Evolutionary conservation across 2,329 filamentous ascomycete genomes (phyloP).

Genomic region (Penicillium griseofulvum): DNA sequence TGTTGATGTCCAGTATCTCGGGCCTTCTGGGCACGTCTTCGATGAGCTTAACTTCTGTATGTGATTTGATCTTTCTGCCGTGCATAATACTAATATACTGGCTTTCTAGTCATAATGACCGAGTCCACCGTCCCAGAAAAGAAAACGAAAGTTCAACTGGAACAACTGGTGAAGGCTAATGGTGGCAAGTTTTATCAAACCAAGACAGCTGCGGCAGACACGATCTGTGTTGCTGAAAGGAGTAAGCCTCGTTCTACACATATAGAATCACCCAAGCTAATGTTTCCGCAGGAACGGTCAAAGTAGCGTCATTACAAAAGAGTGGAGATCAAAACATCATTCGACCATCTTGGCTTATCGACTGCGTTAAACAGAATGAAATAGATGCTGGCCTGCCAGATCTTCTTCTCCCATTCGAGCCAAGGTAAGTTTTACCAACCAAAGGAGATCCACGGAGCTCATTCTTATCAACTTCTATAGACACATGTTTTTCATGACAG

Average conservation of each 20-base stretch:
- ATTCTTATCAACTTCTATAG: slow-evolving; percentile 42
- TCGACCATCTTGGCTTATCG: slow-evolving; percentile 75
- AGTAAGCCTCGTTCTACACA: slow-evolving; percentile 39
- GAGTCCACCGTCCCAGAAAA: slow-evolving; percentile 69
- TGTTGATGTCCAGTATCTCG: slow-evolving; percentile 53
- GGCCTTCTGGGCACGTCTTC: slow-evolving; percentile 65
- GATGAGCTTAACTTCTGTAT: slow-evolving; percentile 71
- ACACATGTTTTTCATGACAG: slow-evolving; percentile 71
- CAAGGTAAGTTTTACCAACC: slow-evolving; percentile 42
- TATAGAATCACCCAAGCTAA: slow-evolving; percentile 8
- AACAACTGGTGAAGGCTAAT: slow-evolving; percentile 76
- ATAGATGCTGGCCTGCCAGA: slow-evolving; percentile 52
- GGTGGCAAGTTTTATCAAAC: slow-evolving; percentile 78
- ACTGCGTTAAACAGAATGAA: slow-evolving; percentile 67
- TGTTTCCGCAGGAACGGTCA: slow-evolving; percentile 56
- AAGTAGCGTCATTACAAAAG: slow-evolving; percentile 80
- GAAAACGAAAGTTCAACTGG: slow-evolving; percentile 74
- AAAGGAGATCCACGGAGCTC: not conserved
- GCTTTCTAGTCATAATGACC: slow-evolving; percentile 61
- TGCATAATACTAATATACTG: slow-evolving; percentile 7
- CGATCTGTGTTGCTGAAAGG: slow-evolving; percentile 76
- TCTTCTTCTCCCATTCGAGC: slow-evolving; percentile 64
- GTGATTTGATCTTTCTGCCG: slow-evolving; percentile 11
- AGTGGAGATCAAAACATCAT: slow-evolving; percentile 69
- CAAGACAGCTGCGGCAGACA: slow-evolving; percentile 59